These are phyloP conservation scores for Biscutella laevigata DNA, from an alignment of 441 rosid genomes.

Conservation along the genomic window DNA sequence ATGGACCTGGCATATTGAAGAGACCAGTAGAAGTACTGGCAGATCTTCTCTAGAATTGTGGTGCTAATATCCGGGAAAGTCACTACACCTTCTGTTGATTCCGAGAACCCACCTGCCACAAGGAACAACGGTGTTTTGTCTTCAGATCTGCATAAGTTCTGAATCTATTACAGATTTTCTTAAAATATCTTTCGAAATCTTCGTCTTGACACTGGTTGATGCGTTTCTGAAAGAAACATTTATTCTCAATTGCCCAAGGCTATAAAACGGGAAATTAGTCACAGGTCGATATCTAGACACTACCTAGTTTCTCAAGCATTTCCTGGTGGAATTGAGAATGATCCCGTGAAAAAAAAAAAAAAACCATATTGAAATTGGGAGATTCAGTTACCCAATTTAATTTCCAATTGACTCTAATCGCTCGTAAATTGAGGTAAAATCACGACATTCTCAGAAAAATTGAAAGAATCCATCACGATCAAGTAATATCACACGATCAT, in stretches of 20 bases:
- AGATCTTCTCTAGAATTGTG: conserved; percentile 82
- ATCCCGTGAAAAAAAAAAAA: neutral
- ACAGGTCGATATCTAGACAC: neutral
- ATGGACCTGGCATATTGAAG: conserved; percentile 72
- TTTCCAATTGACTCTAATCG: neutral
- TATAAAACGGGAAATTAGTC: neutral
- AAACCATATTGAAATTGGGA: neutral
- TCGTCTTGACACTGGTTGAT: neutral
- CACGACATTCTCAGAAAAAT: neutral
- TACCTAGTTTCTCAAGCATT: neutral
- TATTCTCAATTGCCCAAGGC: neutral
- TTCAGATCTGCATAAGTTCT: neutral
- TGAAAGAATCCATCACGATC: neutral
- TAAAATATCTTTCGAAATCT: neutral
- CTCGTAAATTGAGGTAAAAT: neutral
- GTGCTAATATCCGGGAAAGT: conserved; percentile 87
- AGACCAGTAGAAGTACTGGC: conserved; percentile 92
- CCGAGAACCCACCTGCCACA: conserved; percentile 66
- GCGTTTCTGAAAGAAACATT: neutral
- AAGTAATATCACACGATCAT: neutral
- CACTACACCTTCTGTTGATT: conserved; percentile 73
- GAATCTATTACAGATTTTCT: neutral
- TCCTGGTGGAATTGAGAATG: neutral
- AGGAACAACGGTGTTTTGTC: neutral
- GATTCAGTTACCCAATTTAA: conserved; percentile 7